Base-by-base conservation (phyloP, 371 early-diverging fungal species). In the Mortierella sp. region DNA sequence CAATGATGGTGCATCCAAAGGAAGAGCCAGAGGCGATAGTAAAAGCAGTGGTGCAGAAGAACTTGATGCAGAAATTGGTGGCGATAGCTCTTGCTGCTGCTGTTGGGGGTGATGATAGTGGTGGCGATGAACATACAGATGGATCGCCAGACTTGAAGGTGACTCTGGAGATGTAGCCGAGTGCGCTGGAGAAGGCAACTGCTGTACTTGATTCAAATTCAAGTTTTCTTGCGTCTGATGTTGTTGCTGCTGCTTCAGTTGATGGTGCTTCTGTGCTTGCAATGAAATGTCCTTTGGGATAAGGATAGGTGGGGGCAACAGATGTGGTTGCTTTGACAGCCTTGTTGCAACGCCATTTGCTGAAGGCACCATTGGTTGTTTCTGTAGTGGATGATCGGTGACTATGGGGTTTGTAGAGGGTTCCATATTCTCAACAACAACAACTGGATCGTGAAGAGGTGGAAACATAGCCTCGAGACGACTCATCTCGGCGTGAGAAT, bases 91-190 rank as follows among this genome's bases (percentile, higher is more conserved):
- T 47, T 63, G 54, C 26, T 43, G n/a, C 22, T 60, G 59, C 39
- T 63, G 75, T 8, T 51, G 51, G 16, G 71, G 12, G 28, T 67
- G 73, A n/a, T 72, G 78, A 22, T 77, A 73, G 24, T 72, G 78
- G 49, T 72, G 78, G 37, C 73, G 78, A 43, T 78, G 78, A 30
- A 78, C 78, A 43, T 73, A 78, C 10, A 78, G 68, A 14, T 78
- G 78, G 26, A 78, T 78, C 4, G 78, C 73, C 3, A 78, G 70
- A 26, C 70, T 65, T 37, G 78, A 78, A 12, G 78, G 78, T 2
- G 78, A 78, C 37, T 78, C 78, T 61, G 78, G 70, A 0, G 73
- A 73, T 5, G 69, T 32, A 16, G 66, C 40, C 12, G 78, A 63
- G n/a, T 60, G 35, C 11, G 68, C 28, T 14, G 72, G 78, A 0